A percentile compares a stretch with the other conserved stretches of the same genome.
Conservation (phyloP, 768 basidiomycete genomes). For the Tricholoma sp. region DNA sequence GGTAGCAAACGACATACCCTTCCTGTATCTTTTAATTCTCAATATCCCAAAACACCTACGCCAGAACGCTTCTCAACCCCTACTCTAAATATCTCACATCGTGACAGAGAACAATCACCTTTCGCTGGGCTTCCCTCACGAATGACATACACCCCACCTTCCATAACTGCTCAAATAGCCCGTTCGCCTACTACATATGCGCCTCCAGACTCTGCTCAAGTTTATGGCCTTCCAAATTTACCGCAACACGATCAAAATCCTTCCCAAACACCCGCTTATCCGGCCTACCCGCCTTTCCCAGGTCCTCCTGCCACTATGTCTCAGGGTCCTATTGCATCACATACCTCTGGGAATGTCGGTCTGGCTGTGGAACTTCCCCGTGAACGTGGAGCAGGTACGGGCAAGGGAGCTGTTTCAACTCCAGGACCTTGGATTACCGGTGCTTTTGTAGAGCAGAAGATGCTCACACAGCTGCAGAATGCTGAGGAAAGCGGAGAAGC, state of each 20-base stretch:
- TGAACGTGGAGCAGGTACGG: conserved; percentile 42
- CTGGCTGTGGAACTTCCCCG: conserved; percentile 64
- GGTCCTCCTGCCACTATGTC: conserved; percentile 47
- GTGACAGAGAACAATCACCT: conserved; percentile 16
- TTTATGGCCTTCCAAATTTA: not conserved
- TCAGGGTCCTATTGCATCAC: conserved; percentile 50
- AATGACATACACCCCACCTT: conserved; percentile 29
- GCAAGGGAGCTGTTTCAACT: conserved; percentile 37
- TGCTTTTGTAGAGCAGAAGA: conserved; percentile 35
- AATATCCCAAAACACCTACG: conserved; percentile 17
- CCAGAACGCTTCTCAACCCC: conserved; percentile 18
- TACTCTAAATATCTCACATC: conserved; percentile 16
- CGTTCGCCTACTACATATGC: conserved; percentile 55
- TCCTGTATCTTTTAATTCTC: conserved; percentile 28
- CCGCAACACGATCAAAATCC: conserved; percentile 13
- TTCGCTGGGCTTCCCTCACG: conserved; percentile 23
- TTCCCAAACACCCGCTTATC: conserved; percentile 69
- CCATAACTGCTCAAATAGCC: conserved; percentile 29
- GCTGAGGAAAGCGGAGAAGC: conserved; percentile 43
- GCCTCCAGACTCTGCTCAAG: conserved; percentile 5
- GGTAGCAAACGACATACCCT: conserved; percentile 58
- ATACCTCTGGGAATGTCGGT: conserved; percentile 43
- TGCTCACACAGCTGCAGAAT: conserved; percentile 22
- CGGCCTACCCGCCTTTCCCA: conserved; percentile 51
- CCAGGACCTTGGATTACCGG: conserved; percentile 50